Evolutionary conservation across 2,329 filamentous ascomycete genomes (phyloP).

Genomic region (Diaporthe capsici): DNA sequence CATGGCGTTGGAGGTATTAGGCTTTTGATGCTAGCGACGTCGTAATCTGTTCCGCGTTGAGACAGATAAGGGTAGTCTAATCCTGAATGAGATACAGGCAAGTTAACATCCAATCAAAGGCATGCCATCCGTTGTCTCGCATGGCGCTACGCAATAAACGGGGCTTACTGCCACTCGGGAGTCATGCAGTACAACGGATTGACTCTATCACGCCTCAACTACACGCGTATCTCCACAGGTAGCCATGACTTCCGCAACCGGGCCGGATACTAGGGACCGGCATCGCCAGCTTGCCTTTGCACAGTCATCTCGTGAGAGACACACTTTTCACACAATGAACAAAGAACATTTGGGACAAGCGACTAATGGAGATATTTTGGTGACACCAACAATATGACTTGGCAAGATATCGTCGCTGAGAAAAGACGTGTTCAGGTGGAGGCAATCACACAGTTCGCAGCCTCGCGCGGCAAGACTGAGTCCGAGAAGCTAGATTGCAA

Average conservation of each 20-base stretch:
- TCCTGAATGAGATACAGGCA: not conserved
- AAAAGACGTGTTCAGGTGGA: conserved; percentile 19
- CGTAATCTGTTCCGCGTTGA: not conserved
- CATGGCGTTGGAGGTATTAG: not conserved
- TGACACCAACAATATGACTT: not conserved
- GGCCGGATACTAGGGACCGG: not conserved
- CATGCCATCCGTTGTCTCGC: rapidly evolving
- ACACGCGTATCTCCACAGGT: not conserved
- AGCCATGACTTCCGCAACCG: not conserved
- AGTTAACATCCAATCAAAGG: not conserved
- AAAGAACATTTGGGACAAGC: not conserved
- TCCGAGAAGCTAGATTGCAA: not conserved
- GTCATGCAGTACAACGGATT: not conserved
- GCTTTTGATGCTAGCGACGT: not conserved
- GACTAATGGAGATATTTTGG: not conserved
- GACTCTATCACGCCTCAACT: not conserved
- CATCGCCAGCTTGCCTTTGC: too few relatives aligned
- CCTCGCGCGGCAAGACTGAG: not conserved
- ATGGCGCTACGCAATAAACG: not conserved
- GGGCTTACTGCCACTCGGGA: too few relatives aligned
- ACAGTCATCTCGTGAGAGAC: not conserved
- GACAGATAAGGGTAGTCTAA: not conserved
- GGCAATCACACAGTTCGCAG: not conserved
- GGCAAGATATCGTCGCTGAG: conserved; percentile 36
- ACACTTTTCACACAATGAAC: not conserved